These are phyloP conservation scores for Aaosphaeria arxii DNA, from an alignment of 2,329 filamentous ascomycete species.

Conservation along the genomic window DNA sequence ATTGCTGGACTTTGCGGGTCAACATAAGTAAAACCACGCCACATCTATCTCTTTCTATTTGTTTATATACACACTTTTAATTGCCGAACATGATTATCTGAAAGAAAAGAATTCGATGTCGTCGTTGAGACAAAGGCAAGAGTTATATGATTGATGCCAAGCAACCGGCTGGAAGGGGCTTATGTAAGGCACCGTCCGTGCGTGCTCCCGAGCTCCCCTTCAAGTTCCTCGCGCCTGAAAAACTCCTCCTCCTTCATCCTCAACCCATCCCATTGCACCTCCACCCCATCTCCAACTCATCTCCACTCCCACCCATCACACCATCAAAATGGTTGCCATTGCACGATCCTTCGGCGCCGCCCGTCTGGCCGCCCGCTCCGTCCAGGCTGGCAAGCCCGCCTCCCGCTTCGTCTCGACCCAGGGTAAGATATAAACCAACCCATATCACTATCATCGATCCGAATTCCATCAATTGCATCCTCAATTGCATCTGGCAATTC, in stretches of 20 bases:
- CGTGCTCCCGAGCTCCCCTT: slow-evolving; percentile 4
- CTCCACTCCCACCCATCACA: slow-evolving; percentile 34
- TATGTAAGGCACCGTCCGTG: no score
- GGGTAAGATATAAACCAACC: slow-evolving; percentile 14
- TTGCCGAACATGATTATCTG: no score
- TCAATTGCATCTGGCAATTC: slow-evolving; percentile 7
- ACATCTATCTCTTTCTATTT: no score
- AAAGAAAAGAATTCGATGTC: no score
- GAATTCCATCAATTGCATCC: slow-evolving; percentile 9
- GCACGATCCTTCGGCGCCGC: slow-evolving; percentile 39
- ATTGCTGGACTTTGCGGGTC: no score
- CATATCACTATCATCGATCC: slow-evolving; percentile 20
- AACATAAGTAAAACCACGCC: no score
- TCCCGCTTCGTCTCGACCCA: slow-evolving; percentile 31
- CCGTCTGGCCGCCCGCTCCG: slow-evolving; percentile 39
- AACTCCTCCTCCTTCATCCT: slow-evolving; percentile 22
- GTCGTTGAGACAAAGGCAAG: no score
- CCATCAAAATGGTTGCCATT: slow-evolving; percentile 40
- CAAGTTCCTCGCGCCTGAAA: not conserved
- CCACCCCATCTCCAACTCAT: slow-evolving; percentile 39
- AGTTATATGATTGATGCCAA: no score
- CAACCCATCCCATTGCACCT: slow-evolving; percentile 31
- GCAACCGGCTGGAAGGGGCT: no score
- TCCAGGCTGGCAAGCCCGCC: slow-evolving; percentile 36
- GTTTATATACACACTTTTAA: no score